Evolutionary conservation across 176 grass and related monocot genomes (phyloP).

Genomic region (Phoenix dactylifera): DNA sequence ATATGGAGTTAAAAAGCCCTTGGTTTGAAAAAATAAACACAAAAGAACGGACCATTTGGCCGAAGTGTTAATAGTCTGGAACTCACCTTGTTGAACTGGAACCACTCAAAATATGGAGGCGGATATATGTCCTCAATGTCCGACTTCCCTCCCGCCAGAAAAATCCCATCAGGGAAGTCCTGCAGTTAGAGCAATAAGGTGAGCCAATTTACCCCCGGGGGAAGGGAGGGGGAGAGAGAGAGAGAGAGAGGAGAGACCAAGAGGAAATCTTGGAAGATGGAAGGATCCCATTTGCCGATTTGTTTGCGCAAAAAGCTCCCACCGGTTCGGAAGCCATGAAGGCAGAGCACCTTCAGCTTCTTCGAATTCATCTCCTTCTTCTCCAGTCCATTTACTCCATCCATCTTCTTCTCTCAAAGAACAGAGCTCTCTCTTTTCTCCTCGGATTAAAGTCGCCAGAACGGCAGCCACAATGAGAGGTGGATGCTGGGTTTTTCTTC

Average conservation of each 20-base stretch:
- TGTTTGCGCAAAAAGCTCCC: slow-evolving; percentile 78
- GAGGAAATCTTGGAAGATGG: slow-evolving; percentile 64
- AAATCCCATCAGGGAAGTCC: slow-evolving; percentile 65
- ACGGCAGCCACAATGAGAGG: too few relatives aligned
- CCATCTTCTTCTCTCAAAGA: slow-evolving; percentile 13
- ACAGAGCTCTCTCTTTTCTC: too few relatives aligned
- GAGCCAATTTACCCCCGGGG: not conserved
- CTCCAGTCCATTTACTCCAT: slow-evolving; percentile 10
- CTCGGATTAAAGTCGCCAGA: too few relatives aligned
- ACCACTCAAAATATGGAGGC: slow-evolving; percentile 82
- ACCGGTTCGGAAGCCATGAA: slow-evolving; percentile 69
- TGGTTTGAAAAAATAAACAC: too few relatives aligned
- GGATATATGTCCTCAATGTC: slow-evolving; percentile 72
- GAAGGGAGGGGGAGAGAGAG: not conserved
- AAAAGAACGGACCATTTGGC: too few relatives aligned
- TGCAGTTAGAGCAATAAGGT: slow-evolving; percentile 16
- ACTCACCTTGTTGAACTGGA: slow-evolving; percentile 69
- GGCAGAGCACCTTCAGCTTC: slow-evolving; percentile 55
- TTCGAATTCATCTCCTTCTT: slow-evolving; percentile 10
- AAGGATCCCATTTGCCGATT: slow-evolving; percentile 88
- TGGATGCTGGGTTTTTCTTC: too few relatives aligned
- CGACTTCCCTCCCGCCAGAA: slow-evolving; percentile 62
- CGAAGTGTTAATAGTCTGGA: not conserved
- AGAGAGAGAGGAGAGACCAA: slow-evolving; percentile 33
- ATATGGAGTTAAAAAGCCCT: too few relatives aligned